These are phyloP conservation scores for Leccinum arenicola DNA, from an alignment of 768 basidiomycete genomes.

Conservation along the genomic window DNA sequence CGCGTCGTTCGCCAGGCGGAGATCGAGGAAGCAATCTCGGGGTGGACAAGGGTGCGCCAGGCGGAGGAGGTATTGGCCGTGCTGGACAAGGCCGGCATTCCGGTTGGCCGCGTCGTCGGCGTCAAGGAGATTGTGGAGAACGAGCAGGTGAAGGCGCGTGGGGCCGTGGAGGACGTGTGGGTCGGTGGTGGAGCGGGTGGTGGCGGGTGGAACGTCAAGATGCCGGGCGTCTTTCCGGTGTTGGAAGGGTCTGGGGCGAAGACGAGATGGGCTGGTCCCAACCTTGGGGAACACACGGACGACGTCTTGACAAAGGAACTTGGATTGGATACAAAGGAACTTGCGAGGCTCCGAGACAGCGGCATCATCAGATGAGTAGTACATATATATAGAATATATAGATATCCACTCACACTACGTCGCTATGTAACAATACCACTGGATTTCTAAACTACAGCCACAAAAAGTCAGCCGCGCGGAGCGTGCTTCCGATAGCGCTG, in stretches of 20 bases:
- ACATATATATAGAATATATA: too few relatives aligned
- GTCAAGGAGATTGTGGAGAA: conserved; percentile 62
- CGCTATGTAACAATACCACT: not conserved
- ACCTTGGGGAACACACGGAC: conserved; percentile 59
- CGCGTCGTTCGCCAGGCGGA: conserved; percentile 42
- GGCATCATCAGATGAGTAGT: conserved; percentile 37
- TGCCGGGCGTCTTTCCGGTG: conserved; percentile 62
- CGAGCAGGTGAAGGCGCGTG: conserved; percentile 54
- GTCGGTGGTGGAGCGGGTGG: conserved; percentile 40
- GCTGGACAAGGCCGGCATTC: conserved; percentile 54
- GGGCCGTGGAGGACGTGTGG: conserved; percentile 57
- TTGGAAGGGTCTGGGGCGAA: conserved; percentile 55
- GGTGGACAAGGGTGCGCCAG: conserved; percentile 51
- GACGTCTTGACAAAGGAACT: conserved; percentile 45
- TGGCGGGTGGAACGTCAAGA: conserved; percentile 60
- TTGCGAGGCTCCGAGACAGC: conserved; percentile 38
- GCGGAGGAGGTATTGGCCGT: conserved; percentile 51
- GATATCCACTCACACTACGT: too few relatives aligned
- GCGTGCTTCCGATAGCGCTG: conserved; percentile 33
- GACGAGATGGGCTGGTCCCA: conserved; percentile 68
- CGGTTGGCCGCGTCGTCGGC: conserved; percentile 60
- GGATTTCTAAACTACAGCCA: conserved; percentile 24
- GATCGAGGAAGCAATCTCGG: conserved; percentile 61
- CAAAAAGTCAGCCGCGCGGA: conserved; percentile 35
- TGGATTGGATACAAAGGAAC: conserved; percentile 36